Base-by-base conservation (phyloP, 2,329 filamentous ascomycete genomes). In the Hymenoscyphus fructigenus region DNA sequence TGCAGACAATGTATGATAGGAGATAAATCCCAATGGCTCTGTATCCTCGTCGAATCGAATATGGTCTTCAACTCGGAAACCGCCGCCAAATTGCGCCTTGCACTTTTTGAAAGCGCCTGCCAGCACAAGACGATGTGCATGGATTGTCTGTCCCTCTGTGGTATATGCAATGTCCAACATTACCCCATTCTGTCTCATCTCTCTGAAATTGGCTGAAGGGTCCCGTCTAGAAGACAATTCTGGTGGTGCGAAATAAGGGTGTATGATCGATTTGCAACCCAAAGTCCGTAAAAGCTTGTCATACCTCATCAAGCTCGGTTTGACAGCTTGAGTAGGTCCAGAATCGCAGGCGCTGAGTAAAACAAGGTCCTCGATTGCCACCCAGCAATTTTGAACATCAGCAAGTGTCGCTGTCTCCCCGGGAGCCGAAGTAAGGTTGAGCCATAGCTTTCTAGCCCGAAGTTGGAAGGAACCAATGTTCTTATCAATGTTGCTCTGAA, bases 321-420 rank as follows among this genome's bases (percentile, higher is more conserved):
- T 57, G 5, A 74, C 65, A 10, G 70, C 68, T 63, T 72, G 68
- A 1, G 70, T 59, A 1, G 44, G 38, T 0, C 70, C 70, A 9
- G 67, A 65, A 64, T 75, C 73, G 23, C 59, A 67, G 1, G 71
- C 70, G 53, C 69, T 74, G 0, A 66, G 70, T 2, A 73, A 57
- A 2, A 73, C 65, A 1, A 75, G 68, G 1, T 69, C 41, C 3
- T 66, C 38, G n/a, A 70, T 57, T 2, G 53, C 59, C 5, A 65
- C 59, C 73, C 71, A 74, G 10, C 65, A 69, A 20, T 50, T 57
- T 17, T 32, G 14, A n/a, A 74, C 34, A 20, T 72, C 66, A 2
- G 57, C 55, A 9, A 71, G 12, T 9, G 50, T 5, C 5, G 68
- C 53, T 17, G 0, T 20, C 0, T 60, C 53, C 1, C 47, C 36